A percentile compares a stretch with the other conserved stretches of the same genome.
Evolutionary conservation across 768 basidiomycete species (phyloP).

Genomic region (Tulasnella sp.): DNA sequence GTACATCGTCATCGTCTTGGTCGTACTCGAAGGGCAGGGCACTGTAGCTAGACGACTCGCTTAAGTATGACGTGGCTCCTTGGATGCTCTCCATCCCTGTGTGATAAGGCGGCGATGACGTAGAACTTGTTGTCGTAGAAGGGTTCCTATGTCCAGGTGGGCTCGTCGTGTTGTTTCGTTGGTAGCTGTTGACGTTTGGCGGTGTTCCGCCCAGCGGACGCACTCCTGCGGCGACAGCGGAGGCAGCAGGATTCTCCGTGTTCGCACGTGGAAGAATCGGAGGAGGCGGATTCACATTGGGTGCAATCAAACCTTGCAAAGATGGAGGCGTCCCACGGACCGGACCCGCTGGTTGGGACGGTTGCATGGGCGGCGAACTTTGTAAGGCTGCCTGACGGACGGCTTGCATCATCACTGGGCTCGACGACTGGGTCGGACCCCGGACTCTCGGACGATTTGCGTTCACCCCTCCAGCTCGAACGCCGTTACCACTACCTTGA

Average conservation of each 20-base stretch:
- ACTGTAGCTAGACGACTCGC: conserved; percentile 25
- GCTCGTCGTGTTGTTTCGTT: neutral
- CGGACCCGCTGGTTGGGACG: conserved; percentile 16
- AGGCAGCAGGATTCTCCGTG: conserved; percentile 26
- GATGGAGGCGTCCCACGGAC: conserved; percentile 25
- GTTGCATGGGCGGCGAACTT: conserved; percentile 1
- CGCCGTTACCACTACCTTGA: conserved; percentile 8
- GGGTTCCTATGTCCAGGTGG: conserved; percentile 11
- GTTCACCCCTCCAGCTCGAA: neutral
- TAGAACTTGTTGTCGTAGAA: neutral
- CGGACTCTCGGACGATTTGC: conserved; percentile 1
- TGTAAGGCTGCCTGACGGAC: conserved; percentile 10
- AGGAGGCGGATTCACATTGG: conserved; percentile 23
- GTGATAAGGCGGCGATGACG: conserved; percentile 21
- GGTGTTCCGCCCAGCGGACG: conserved; percentile 28
- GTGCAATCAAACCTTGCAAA: conserved; percentile 30
- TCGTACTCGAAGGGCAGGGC: conserved; percentile 27
- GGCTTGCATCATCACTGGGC: conserved; percentile 29
- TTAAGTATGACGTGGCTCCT: conserved; percentile 5
- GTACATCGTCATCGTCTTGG: conserved; percentile 26
- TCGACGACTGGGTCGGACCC: conserved; percentile 29
- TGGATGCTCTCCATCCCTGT: conserved; percentile 10
- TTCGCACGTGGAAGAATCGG: conserved; percentile 25
- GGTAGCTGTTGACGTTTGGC: neutral
- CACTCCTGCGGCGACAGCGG: conserved; percentile 28